These are phyloP conservation scores for Zopfochytrium polystomum DNA, from an alignment of 371 early-diverging fungal genomes.

Conservation along the genomic window DNA sequence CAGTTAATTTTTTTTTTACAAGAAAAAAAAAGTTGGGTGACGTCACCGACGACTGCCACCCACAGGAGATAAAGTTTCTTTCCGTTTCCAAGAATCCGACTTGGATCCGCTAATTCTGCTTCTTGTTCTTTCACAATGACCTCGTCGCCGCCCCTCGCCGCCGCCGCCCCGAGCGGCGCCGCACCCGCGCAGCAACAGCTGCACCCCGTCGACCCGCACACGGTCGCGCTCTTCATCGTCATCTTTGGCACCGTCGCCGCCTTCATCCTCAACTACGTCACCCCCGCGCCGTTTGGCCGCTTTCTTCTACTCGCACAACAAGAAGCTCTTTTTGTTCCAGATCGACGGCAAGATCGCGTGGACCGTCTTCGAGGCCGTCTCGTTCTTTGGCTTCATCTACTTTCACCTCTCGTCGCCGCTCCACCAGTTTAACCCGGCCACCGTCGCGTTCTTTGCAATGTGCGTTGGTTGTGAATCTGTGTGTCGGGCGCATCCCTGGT, in stretches of 20 bases:
- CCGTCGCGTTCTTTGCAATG: neutral
- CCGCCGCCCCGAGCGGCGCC: too few species aligned
- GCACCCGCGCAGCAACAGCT: too few species aligned
- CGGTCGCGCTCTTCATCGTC: neutral
- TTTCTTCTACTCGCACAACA: neutral
- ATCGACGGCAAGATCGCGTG: slow-evolving; percentile 27
- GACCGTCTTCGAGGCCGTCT: slow-evolving; percentile 23
- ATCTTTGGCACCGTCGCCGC: slow-evolving; percentile 1
- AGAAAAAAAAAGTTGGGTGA: too few species aligned
- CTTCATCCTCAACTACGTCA: slow-evolving; percentile 2
- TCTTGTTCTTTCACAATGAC: too few species aligned
- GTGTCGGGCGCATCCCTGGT: neutral
- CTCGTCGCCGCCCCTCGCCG: too few species aligned
- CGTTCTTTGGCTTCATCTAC: slow-evolving; percentile 14
- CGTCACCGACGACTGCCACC: too few species aligned
- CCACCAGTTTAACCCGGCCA: neutral
- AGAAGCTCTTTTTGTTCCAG: neutral
- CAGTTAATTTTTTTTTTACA: too few species aligned
- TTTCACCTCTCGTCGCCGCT: neutral
- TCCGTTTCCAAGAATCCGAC: too few species aligned
- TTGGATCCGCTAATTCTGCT: too few species aligned
- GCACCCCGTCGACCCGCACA: too few species aligned
- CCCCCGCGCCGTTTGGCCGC: slow-evolving; percentile 20
- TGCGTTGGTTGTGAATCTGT: too few species aligned
- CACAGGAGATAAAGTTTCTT: too few species aligned